Evolutionary conservation across 768 basidiomycete genomes (phyloP).

Genomic region (Daedalea quercina): DNA sequence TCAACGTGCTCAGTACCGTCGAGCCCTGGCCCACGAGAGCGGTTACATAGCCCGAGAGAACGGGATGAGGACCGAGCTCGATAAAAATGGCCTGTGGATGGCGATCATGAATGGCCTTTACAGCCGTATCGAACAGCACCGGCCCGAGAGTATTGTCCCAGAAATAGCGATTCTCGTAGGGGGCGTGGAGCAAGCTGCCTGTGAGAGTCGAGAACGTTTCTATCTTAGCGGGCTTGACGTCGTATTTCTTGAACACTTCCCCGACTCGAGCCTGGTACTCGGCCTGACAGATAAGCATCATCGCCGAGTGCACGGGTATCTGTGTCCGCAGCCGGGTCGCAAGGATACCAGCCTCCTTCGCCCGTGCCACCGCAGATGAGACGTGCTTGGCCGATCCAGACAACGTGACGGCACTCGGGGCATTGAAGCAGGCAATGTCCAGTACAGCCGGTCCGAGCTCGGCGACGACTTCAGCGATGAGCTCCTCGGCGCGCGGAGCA

Average conservation of each 20-base stretch:
- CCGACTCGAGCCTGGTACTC: constrained; percentile 22
- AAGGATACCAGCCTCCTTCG: constrained; percentile 23
- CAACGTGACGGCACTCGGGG: constrained; percentile 29
- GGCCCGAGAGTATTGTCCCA: constrained; percentile 33
- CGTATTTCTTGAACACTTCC: constrained; percentile 29
- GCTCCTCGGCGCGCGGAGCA: constrained; percentile 17
- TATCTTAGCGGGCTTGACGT: constrained; percentile 20
- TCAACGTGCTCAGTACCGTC: constrained; percentile 21
- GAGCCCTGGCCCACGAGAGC: constrained; percentile 12
- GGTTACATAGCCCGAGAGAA: constrained; percentile 27
- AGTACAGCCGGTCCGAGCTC: constrained; percentile 19
- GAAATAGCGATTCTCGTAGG: constrained; percentile 31
- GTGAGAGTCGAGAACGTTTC: constrained; percentile 32
- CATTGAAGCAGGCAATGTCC: constrained; percentile 37
- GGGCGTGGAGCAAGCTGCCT: constrained; percentile 15
- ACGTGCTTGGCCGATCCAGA: constrained; percentile 22
- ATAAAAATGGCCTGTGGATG: constrained; percentile 25
- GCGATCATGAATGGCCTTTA: constrained; percentile 11
- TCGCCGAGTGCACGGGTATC: constrained; percentile 31
- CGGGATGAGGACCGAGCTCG: constrained; percentile 35
- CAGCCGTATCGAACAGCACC: constrained; percentile 30
- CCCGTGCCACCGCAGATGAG: constrained; percentile 26
- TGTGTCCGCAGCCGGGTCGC: constrained; percentile 30
- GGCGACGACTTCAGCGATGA: constrained; percentile 18
- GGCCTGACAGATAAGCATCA: constrained; percentile 30